Percentiles rank a stretch among this genome's conserved stretches.
Conservation (phyloP, 306 rosid genomes). For the Luffa acutangula region DNA sequence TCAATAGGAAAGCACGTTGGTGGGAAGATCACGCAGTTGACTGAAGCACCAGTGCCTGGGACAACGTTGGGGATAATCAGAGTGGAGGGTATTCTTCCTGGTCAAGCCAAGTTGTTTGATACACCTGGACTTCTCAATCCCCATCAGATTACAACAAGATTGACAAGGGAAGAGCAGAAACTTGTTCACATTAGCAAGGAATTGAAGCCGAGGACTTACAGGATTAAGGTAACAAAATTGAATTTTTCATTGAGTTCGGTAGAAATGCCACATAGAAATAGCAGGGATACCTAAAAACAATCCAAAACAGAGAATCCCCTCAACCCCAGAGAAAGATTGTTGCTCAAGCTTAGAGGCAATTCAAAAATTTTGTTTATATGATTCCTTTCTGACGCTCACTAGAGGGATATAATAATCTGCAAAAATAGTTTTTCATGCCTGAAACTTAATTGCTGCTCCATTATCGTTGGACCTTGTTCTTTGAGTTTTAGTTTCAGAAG, state of each 20-base stretch:
- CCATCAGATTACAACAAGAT: slow-evolving; percentile 71
- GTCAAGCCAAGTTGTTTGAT: slow-evolving; percentile 77
- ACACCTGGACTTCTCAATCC: slow-evolving; percentile 92
- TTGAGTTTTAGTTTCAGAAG: background rate
- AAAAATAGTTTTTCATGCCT: background rate
- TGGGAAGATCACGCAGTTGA: slow-evolving; percentile 61
- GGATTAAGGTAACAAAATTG: slow-evolving; percentile 55
- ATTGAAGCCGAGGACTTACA: slow-evolving; percentile 83
- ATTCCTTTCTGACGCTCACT: background rate
- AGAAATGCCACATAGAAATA: background rate
- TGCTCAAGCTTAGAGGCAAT: background rate
- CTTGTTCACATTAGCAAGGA: slow-evolving; percentile 84
- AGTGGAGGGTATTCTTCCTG: slow-evolving; percentile 81
- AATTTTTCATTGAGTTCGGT: background rate
- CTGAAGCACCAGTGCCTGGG: slow-evolving; percentile 92
- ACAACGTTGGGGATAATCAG: slow-evolving; percentile 89
- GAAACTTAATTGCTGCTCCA: background rate
- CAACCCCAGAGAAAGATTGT: background rate
- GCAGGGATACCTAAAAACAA: background rate
- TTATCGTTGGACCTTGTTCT: background rate
- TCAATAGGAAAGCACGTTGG: slow-evolving; percentile 53
- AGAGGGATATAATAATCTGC: background rate
- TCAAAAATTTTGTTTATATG: background rate
- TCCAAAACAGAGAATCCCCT: background rate
- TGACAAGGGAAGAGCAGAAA: slow-evolving; percentile 76